Conservation (phyloP, 1,284 basidiomycete genomes). For the Volvariella surrecta region DNA sequence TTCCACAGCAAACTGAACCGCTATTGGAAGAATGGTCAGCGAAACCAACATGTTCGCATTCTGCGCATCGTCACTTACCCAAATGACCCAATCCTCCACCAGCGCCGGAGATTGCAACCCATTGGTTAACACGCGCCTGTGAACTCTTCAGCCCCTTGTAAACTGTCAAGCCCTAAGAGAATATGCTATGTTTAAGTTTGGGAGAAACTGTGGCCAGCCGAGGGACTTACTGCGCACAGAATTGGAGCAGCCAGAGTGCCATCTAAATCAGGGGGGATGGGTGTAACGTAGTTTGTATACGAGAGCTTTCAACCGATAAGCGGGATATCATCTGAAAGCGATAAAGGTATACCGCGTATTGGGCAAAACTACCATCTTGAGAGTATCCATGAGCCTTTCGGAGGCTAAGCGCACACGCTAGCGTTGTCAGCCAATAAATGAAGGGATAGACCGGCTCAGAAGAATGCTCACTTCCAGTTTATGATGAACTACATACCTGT, state of each 20-base stretch:
- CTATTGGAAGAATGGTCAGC: conserved; percentile 22
- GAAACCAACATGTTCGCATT: no score
- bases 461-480: no score
- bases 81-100: conserved; percentile 56
- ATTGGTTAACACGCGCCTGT: conserved; percentile 47
- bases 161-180: conserved; percentile 47
- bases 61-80: conserved; percentile 24
- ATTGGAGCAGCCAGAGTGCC: conserved; percentile 56
- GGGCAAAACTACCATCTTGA: conserved; percentile 47
- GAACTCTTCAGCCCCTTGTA: conserved; percentile 63
- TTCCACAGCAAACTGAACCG: conserved; percentile 56
- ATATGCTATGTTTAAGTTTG: neutral
- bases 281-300: conserved; percentile 56
- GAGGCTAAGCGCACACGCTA: conserved; percentile 33
- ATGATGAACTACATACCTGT: conserved; percentile 32
- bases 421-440: conserved; percentile 9
- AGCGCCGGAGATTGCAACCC: conserved; percentile 63
- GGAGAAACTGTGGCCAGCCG: no score
- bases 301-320: conserved; percentile 30
- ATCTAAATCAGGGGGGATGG: conserved; percentile 49
- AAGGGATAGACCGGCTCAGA: neutral
- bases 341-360: conserved; percentile 32
- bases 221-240: conserved; percentile 47
- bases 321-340: no score
- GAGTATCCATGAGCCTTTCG: conserved; percentile 43